phyloP scores from a whole-genome alignment of 345 rosid genomes.

The Erucastrum elatum region DNA sequence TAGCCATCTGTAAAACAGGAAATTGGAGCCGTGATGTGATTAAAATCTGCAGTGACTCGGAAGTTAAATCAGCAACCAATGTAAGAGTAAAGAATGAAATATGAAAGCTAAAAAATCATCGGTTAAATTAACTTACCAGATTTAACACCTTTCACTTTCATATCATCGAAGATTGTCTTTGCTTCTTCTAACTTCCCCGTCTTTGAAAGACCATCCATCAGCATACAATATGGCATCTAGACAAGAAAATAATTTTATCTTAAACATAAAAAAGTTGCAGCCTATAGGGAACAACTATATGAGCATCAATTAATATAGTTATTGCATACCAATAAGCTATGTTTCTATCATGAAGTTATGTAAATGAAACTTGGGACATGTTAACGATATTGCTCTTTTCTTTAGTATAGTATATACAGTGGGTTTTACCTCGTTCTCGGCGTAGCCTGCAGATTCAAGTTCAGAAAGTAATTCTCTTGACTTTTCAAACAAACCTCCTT shows the following conservation, averaged over 20 bases:
- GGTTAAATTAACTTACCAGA: conserved; percentile 58
- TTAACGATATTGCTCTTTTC: background rate
- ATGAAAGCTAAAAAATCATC: conserved; percentile 17
- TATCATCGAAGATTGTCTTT: conserved; percentile 55
- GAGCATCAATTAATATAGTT: background rate
- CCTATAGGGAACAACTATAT: background rate
- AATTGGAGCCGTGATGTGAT: background rate
- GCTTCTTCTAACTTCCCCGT: conserved; percentile 73
- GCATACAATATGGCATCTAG: conserved; percentile 86
- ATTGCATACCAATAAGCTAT: background rate
- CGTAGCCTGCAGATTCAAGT: conserved; percentile 68
- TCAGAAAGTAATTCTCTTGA: conserved; percentile 66
- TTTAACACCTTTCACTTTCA: conserved; percentile 58
- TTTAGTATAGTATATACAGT: background rate
- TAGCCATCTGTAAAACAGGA: conserved; percentile 67
- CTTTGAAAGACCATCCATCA: conserved; percentile 93
- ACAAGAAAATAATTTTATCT: background rate
- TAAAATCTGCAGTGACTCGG: background rate
- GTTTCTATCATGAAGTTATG: conserved; percentile 3
- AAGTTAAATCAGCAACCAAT: background rate
- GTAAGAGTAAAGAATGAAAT: conserved; percentile 4
- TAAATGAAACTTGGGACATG: too few species aligned
- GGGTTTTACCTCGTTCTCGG: conserved; percentile 70
- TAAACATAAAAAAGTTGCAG: background rate
- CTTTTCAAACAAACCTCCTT: conserved; percentile 85